Conservation (phyloP, 208 protist species). For the Leishmania gerbilli region DNA sequence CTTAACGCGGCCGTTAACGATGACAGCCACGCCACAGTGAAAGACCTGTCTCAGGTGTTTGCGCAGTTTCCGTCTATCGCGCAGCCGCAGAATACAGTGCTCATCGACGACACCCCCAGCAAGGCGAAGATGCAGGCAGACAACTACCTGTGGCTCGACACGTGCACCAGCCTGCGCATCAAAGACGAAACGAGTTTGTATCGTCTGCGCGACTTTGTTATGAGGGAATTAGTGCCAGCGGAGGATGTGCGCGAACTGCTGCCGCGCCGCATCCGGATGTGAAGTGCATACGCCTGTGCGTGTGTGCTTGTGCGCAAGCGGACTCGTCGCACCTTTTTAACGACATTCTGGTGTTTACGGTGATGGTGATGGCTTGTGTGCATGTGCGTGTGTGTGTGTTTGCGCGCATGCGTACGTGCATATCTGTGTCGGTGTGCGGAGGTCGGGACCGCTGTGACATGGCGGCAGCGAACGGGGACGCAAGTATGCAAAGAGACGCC, state of each 20-base stretch:
- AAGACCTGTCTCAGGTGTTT: conserved; percentile 73
- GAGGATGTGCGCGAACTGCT: conserved; percentile 84
- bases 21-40: conserved; percentile 84
- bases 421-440: neutral
- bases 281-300: neutral
- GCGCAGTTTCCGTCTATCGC: conserved; percentile 62
- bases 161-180: conserved; percentile 57
- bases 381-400: neutral
- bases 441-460: neutral
- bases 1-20: conserved; percentile 50
- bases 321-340: neutral
- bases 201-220: conserved; percentile 68
- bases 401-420: neutral
- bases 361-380: neutral
- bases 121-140: conserved; percentile 76
- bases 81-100: conserved; percentile 70
- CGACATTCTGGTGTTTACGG: neutral
- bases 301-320: neutral
- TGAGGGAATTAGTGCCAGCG: conserved; percentile 54
- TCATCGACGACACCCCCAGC: conserved; percentile 89
- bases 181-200: conserved; percentile 48
- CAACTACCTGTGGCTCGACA: conserved; percentile 87
- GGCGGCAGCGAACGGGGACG: neutral
- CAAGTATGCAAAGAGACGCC: neutral
- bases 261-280: conserved; percentile 56